Percentiles rank a stretch among this genome's conserved stretches.
These are phyloP conservation scores for Eucommia ulmoides DNA, from an alignment of 257 asterid species.

Conservation along the genomic window DNA sequence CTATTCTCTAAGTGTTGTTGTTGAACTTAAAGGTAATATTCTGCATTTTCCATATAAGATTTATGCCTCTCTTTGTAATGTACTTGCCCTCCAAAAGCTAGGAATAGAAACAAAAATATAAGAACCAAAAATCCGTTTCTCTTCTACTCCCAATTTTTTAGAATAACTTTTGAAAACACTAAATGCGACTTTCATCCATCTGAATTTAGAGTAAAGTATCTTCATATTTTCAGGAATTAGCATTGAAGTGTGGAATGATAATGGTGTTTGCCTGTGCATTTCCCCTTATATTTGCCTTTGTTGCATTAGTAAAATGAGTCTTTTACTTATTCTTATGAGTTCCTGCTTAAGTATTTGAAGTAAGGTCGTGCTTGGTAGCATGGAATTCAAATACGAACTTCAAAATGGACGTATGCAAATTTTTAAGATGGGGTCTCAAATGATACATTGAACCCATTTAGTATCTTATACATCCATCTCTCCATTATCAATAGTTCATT, in stretches of 20 bases:
- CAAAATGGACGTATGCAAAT: too few species aligned
- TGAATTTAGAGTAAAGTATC: slow-evolving; percentile 3
- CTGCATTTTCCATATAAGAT: neutral
- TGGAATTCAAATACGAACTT: too few species aligned
- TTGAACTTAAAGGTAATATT: slow-evolving; percentile 78
- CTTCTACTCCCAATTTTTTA: neutral
- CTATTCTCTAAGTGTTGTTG: slow-evolving; percentile 76
- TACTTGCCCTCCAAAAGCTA: neutral
- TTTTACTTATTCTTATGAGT: neutral
- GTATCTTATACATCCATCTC: too few species aligned
- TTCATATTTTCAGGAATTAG: slow-evolving; percentile 88
- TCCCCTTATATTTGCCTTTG: slow-evolving; percentile 87
- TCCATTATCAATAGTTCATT: too few species aligned
- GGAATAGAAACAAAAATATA: neutral
- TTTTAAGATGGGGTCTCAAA: too few species aligned
- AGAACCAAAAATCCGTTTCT: neutral
- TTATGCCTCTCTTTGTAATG: neutral
- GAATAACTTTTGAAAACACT: neutral
- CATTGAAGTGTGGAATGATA: slow-evolving; percentile 87
- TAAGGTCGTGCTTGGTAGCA: too few species aligned
- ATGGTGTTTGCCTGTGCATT: slow-evolving; percentile 99
- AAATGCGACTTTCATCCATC: neutral
- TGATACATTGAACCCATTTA: too few species aligned
- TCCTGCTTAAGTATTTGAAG: too few species aligned
- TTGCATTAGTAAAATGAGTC: slow-evolving; percentile 48